Percentiles rank a stretch among this genome's conserved stretches.
Conservation (phyloP, 1,284 basidiomycete species). For the Fomes fomentarius region DNA sequence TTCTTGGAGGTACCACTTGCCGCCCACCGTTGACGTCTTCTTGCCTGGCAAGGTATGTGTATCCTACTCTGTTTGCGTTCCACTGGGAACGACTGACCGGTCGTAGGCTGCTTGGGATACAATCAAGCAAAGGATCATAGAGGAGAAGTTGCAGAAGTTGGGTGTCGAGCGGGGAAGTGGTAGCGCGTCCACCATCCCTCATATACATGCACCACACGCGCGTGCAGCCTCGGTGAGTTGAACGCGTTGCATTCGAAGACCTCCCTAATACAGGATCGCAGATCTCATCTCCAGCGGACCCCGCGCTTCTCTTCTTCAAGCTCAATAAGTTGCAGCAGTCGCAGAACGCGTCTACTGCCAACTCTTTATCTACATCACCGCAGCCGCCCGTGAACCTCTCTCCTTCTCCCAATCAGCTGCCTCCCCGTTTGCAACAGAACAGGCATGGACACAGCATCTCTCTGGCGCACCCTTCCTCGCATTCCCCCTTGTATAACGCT, state of each 20-base stretch:
- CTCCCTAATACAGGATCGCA: slow-evolving; percentile 34
- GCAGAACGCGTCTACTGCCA: slow-evolving; percentile 54
- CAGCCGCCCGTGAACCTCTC: slow-evolving; percentile 55
- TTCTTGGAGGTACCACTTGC: slow-evolving; percentile 54
- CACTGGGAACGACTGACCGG: neutral
- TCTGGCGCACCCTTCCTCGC: slow-evolving; percentile 56
- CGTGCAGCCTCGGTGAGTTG: slow-evolving; percentile 75
- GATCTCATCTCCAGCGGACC: slow-evolving; percentile 86
- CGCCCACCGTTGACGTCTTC: slow-evolving; percentile 74
- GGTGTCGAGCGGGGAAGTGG: slow-evolving; percentile 75
- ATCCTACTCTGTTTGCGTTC: neutral
- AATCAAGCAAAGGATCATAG: slow-evolving; percentile 69
- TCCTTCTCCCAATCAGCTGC: slow-evolving; percentile 52
- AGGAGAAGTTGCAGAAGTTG: slow-evolving; percentile 76
- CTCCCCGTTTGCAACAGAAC: slow-evolving; percentile 46
- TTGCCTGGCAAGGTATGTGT: slow-evolving; percentile 73
- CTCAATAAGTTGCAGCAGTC: slow-evolving; percentile 80
- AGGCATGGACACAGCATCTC: slow-evolving; percentile 76
- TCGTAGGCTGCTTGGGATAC: slow-evolving; percentile 70
- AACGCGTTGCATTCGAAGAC: slow-evolving; percentile 5
- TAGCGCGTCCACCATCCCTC: slow-evolving; percentile 54
- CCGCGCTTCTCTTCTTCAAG: slow-evolving; percentile 76
- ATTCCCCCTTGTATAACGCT: slow-evolving; percentile 43
- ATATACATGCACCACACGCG: slow-evolving; percentile 72
- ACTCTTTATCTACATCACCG: slow-evolving; percentile 65